Percentiles rank a stretch among this genome's conserved stretches.
Conservation (phyloP, 129 eudicot species). For the Pseudognaphalium luteoalbum region DNA sequence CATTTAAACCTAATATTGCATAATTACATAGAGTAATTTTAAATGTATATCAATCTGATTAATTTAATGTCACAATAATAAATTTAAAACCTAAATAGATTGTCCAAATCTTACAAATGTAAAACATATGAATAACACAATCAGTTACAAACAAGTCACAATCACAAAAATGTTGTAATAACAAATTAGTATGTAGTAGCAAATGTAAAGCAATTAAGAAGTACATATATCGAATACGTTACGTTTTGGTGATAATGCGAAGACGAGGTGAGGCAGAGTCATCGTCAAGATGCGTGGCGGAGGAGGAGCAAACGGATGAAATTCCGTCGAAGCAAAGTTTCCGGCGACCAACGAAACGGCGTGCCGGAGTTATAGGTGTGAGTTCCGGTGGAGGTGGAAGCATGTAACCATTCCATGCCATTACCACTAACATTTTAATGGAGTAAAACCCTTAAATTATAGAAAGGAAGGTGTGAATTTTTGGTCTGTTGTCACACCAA, state of each 20-base stretch:
- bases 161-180: no score
- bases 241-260: conserved; percentile 38
- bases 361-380: conserved; percentile 7
- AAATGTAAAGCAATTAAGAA: conserved; percentile 1
- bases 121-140: no score
- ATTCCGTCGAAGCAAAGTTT: conserved; percentile 67
- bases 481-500: conserved; percentile 4
- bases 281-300: conserved; percentile 30
- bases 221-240: conserved; percentile 3
- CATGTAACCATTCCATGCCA: conserved; percentile 40
- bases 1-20: neutral
- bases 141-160: no score
- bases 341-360: conserved; percentile 61
- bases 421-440: conserved; percentile 14
- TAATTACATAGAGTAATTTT: no score
- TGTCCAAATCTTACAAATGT: no score
- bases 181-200: no score
- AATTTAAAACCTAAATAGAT: neutral
- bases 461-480: no score
- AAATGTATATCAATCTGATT: no score
- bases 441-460: neutral
- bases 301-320: conserved; percentile 43
- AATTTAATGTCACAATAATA: neutral
- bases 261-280: conserved; percentile 34
- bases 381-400: conserved; percentile 33